Base-by-base conservation (phyloP, 352 stramenopile genomes). In the Phytophthora podocarpi region DNA sequence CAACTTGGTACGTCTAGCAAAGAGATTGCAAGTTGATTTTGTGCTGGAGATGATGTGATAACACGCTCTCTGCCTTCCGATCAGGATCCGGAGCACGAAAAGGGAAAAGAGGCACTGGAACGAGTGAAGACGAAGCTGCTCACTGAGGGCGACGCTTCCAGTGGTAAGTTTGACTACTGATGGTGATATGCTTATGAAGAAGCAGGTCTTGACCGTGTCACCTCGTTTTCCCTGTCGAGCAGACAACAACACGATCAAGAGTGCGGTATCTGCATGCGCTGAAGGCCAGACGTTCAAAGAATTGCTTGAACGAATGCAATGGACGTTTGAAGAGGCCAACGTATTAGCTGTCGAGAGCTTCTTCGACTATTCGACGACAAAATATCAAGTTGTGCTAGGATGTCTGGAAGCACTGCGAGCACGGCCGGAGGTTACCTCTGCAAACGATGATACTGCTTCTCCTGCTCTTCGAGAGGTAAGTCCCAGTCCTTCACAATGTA, bases 341-440 rank as follows among this genome's bases (percentile, higher is more conserved):
- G 80, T 89, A 13, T 48, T 91, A 20, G 81, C 84, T 71, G 35
- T 76, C 3, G 82, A 91, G 56, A 76, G 74, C 1, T 91, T 91
- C 45, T 85, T 74, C 39, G 71, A 76, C 52, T 88, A 91, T 45
- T 83, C 82, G 3, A 78, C 66, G 12, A 48, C 49, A n/a, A 87
- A 87, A 45, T 90, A 80, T 54, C 69, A 81, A 51, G 35, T 72
- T 35, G 66, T 80, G 11, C 35, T 86, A 4, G 58, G 42, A n/a
- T 77, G 67, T 36, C 36, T 84, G 3, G 55, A 82, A 16, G 48
- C 27, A 35, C 11, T 75, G 39, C 50, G 27, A 64, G n/a, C 28
- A 32, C 53, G 45, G 26, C 39, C 41, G 4, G 64, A 69, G n/a
- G 36, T 52, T 10, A 64, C 30, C 37, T 27, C 43, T 12, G 27